Evolutionary conservation across 140 eudicot species (phyloP).

Genomic region (Oenanthe javanica): DNA sequence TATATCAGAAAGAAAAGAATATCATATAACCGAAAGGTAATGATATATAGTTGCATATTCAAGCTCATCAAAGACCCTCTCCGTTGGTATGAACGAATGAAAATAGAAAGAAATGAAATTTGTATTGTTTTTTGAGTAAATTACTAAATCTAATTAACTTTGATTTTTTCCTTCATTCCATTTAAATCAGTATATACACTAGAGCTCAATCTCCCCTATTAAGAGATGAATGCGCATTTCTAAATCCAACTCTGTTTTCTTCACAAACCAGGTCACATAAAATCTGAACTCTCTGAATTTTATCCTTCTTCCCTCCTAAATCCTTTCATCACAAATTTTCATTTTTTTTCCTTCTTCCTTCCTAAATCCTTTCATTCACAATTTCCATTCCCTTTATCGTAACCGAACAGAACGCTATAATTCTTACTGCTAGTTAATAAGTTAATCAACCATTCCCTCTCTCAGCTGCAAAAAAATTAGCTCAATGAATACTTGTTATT

Average conservation of each 20-base stretch:
- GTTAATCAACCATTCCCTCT: not conserved
- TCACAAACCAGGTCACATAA: not conserved
- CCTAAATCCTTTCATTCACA: not conserved
- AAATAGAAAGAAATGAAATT: not conserved
- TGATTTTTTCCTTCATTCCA: not conserved
- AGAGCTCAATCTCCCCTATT: not conserved
- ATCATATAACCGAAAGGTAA: not conserved
- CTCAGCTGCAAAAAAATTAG: not conserved
- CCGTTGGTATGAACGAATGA: not conserved
- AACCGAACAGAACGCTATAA: not conserved
- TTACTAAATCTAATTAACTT: not conserved
- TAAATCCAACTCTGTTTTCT: not conserved
- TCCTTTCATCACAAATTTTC: not conserved
- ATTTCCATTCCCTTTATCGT: not conserved
- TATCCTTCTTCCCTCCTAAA: not conserved
- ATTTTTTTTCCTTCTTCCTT: not conserved
- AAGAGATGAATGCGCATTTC: not conserved
- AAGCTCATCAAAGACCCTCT: not conserved
- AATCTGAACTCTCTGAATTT: not conserved
- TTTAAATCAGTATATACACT: not conserved
- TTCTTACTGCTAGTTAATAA: not conserved
- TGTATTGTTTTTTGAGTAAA: not conserved
- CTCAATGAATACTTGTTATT: not conserved
- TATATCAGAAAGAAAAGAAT: conserved; percentile 12
- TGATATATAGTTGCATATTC: not conserved